Base-by-base conservation (phyloP, 148 eudicot genomes). In the Simmondsia chinensis region DNA sequence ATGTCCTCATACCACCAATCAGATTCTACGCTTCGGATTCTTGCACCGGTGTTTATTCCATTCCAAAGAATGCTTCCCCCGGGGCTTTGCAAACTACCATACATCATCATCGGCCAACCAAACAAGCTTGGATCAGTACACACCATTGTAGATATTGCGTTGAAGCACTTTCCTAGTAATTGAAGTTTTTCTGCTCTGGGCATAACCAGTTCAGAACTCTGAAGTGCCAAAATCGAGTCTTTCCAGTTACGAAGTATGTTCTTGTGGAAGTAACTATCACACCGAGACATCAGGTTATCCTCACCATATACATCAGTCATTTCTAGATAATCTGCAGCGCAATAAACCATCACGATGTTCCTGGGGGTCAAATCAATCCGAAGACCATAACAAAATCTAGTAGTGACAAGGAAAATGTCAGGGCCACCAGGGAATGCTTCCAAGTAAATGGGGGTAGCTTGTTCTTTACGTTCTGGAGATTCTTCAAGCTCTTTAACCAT, bases 21-120 rank as follows among this genome's bases (percentile, higher is more conserved):
- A 6, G 97, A 82, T 58, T 85, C 95, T 1, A 66, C 57, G 53
- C 88, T 84, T 54, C 76, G 64, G 19, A 89, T 74, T 63, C 71
- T 85, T 22, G 95, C 97, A 41, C 97, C 97, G 2, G 97, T 85
- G 52, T 89, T 79, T 38, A 89, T 85, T 37, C 97, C 97, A 11
- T 89, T 89, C 97, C 97, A 89, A 5, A 89, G 60, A 6, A 89
- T 85, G 75, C 97, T 89, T 36, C 97, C 97, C 25, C 95, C 87
- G 4, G 97, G 95, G 61, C 97, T 89, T 45, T 89, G 97, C 50
- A 76, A 74, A 40, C 80, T 79, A 44, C 95, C 95, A 57, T 85
- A 89, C 97, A 85, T 81, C 83, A 76, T 69, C 97, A 89, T 85
- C 11, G 97, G 97, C 97, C 97, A 89, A 20, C 97, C 97, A 64